Evolutionary conservation across 208 protist species (phyloP), one percentile per base, ranked within the genome.

Genomic region (Naegleria fowleri): DNA sequence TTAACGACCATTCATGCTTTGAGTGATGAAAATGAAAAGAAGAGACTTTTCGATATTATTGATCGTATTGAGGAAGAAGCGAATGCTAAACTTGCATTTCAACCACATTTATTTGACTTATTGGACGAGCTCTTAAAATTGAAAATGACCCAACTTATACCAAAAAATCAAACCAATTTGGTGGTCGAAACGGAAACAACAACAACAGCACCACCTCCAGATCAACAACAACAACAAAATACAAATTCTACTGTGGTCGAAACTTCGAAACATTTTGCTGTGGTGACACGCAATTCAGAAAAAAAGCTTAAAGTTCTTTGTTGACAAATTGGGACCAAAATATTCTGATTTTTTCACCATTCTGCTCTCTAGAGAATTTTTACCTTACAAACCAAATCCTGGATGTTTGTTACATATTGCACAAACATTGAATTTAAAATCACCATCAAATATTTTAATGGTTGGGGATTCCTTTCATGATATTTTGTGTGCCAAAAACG

Each of bases 41-140:
- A 87, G 15, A 40, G 83, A 87, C 29, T 87, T 15, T 87, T 87
- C 9, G 41, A 51, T 51, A 87, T 87, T 51, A 87, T 87, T 51
- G 16, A 87, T 87, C 7, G 33, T 16, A n/a, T 87, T 1, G 83
- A 87, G 29, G 6, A 13, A 48, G 83, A 87, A 48, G 83, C 83
- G 9, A 41, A 51, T n/a, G 83, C 51, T 11, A 22, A 36, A 22
- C 15, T 87, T 9, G 39, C 9, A 87, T 87, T 52, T 51, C 83
- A 87, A 87, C 83, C 83, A 52, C 15, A 87, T 39, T 15, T 87
- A 5, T 22, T 40, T 40, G 16, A 41, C 0, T 29, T 13, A n/a
- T 52, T 87, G 41, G 33, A 22, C 9, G 83, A 87, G 38, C 29
- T 87, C 9, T 0, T 51, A 29, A 87, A 87, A 19, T 33, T 52